Evolutionary conservation across 768 basidiomycete genomes (phyloP), one percentile per base, ranked within the genome.

Genomic region (Pulveroboletus sp.): DNA sequence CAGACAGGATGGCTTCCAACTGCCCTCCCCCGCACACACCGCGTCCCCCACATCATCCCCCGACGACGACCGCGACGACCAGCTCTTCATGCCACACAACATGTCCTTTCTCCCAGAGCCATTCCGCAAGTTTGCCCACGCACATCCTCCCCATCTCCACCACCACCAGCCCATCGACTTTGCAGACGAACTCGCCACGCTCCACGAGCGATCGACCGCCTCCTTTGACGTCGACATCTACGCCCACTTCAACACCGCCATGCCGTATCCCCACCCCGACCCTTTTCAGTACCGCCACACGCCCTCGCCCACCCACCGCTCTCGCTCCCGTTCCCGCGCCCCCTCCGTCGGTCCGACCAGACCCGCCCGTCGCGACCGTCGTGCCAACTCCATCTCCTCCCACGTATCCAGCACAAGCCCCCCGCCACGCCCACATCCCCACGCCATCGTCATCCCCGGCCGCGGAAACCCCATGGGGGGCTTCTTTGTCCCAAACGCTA

Each of bases 1-100:
- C 55, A 73, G 85, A 51, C 82, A 85, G 61, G 83, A 88, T 69
- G 87, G 88, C 58, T 90, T 90, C 65, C 82, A 86, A 53, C 59
- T 83, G 31, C 77, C 80, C 19, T 73, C 73, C 40, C 75, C 80
- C 20, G 63, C 72, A 6, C 62, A 62, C 32, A 66, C 64, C 1
- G 49, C 66, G 0, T 62, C 60, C 0, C 60, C 66, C 20, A 56
- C 68, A 52, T 51, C 67, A 31, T 40, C 68, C 53, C 47, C 56
- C 57, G 57, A 65, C 52, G 56, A 59, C 51, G 60, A 63, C 48
- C 61, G 49, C 59, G 51, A 61, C 57, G 59, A 58, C 23, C 53
- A 52, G 58, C 68, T 75, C 65, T 77, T 75, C 70, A 69, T 79
- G 59, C 70, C 73, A 7, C 72, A 72, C 60, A 70, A 68, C 29